Conservation (phyloP, 352 stramenopile genomes). For the Pythium brachiatum region DNA sequence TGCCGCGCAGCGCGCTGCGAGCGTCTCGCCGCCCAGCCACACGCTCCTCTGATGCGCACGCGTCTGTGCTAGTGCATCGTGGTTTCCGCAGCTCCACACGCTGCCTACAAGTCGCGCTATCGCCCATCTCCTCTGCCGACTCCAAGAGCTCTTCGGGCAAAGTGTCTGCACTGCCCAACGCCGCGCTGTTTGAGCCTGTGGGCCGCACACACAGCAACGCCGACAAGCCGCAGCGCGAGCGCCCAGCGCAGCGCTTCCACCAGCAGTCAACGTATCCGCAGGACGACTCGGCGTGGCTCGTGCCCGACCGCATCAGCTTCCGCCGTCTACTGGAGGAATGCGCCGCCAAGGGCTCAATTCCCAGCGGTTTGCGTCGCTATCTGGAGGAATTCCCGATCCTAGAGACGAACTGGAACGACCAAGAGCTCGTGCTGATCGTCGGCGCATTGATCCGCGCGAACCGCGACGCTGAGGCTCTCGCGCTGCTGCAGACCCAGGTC, state of each 20-base stretch:
- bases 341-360: slow-evolving; percentile 52
- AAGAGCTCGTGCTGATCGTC: slow-evolving; percentile 77
- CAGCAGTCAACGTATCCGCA: neutral
- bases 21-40: neutral
- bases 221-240: neutral
- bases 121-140: neutral
- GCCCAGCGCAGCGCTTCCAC: neutral
- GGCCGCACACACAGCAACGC: neutral
- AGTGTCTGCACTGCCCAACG: slow-evolving; percentile 5
- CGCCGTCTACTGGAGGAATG: slow-evolving; percentile 54
- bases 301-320: slow-evolving; percentile 60
- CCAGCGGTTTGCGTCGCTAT: slow-evolving; percentile 57
- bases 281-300: slow-evolving; percentile 9
- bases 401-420: slow-evolving; percentile 56
- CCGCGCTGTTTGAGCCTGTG: slow-evolving; percentile 15
- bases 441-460: slow-evolving; percentile 75
- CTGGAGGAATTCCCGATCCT: slow-evolving; percentile 69
- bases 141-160: neutral
- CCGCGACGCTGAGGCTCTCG: slow-evolving; percentile 48
- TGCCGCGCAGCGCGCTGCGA: slow-evolving; percentile 4
- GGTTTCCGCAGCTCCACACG: slow-evolving; percentile 5
- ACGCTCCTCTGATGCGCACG: neutral
- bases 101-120: slow-evolving; percentile 14
- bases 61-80: neutral
- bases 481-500: slow-evolving; percentile 65